Evolutionary conservation across 441 rosid genomes (phyloP).

Genomic region (Erysimum cheiri): DNA sequence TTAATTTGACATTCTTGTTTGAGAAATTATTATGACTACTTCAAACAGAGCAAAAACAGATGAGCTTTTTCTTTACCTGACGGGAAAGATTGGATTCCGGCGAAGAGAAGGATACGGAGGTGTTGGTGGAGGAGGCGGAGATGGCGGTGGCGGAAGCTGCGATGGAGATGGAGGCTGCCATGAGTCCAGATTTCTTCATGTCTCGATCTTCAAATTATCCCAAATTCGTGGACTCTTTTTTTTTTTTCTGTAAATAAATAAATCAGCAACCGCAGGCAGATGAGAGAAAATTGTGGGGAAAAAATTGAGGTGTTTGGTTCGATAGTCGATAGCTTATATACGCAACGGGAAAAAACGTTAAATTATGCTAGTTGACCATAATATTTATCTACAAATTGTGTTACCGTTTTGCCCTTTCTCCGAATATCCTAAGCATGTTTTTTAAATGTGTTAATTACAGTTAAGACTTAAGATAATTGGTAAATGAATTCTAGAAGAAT

Average conservation of each 20-base stretch:
- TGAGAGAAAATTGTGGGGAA: constrained; percentile 29
- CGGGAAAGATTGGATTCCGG: constrained; percentile 51
- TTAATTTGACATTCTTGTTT: background rate
- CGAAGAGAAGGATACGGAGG: constrained; percentile 47
- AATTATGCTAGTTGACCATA: constrained; percentile 29
- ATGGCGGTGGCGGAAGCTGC: constrained; percentile 64
- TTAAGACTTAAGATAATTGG: too few species aligned
- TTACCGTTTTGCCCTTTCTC: constrained; percentile 32
- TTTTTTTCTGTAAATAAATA: background rate
- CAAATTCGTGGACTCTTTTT: background rate
- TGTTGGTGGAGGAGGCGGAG: constrained; percentile 62
- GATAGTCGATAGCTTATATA: constrained; percentile 34
- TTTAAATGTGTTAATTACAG: background rate
- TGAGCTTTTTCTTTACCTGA: constrained; percentile 46
- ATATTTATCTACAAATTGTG: background rate
- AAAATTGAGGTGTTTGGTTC: constrained; percentile 19
- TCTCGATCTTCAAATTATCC: constrained; percentile 14
- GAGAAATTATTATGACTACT: background rate
- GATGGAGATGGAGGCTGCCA: constrained; percentile 74
- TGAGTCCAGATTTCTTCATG: constrained; percentile 72
- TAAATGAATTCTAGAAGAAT: too few species aligned
- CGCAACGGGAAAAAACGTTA: constrained; percentile 22
- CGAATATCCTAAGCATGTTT: background rate
- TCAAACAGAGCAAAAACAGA: constrained; percentile 28
- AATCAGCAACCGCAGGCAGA: constrained; percentile 37